Base-by-base conservation (phyloP, 805 yeast genomes). In the Candida silvatica region DNA sequence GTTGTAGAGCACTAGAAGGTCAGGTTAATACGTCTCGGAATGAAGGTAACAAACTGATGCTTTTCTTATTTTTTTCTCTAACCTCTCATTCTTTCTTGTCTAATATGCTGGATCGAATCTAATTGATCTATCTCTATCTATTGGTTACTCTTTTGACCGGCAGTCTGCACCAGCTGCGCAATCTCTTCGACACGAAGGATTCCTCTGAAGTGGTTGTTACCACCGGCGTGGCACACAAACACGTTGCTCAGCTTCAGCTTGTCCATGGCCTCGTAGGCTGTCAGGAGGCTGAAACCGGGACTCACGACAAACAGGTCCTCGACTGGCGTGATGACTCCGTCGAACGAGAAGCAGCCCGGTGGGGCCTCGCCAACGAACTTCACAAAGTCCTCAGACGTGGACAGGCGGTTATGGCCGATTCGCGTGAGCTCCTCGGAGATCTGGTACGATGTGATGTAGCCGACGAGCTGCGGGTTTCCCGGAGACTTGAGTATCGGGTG, bases 401-500 rank as follows among this genome's bases (percentile, higher is more conserved):
- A 1, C 20, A 41, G 24, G 4, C 27, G 36, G n/a, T 40, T 36
- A 2, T 16, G 17, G 19, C 31, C 38, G 31, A 39, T 37, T 36
- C 16, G 42, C 1, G 31, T 17, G 6, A 54, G 14, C 15, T 66
- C 65, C 5, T 43, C 36, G 11, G 40, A 37, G 17, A 72, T 41
- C 20, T 66, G 71, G 24, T 47, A 51, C 4, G 62, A 39, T 1
- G 68, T 49, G 4, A 72, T 44, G 54, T 62, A 67, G 1, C 79
- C 79, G 3, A 61, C 28, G 3, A 73, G 41, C 3, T 44, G 51
- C 19, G 49, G 62, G 32, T 50, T 59, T 11, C 43, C 43, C 31
- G 44, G 48, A 34, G 56, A 59, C 35, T 51, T 54, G 45, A 71
- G 56, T 7, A 65, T 62, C 6, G 75, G 80, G 43, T 62, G 62